A percentile compares a stretch with the other conserved stretches of the same genome.
Conservation (phyloP, 75 land plant genomes). For the Pinus albicaulis region DNA sequence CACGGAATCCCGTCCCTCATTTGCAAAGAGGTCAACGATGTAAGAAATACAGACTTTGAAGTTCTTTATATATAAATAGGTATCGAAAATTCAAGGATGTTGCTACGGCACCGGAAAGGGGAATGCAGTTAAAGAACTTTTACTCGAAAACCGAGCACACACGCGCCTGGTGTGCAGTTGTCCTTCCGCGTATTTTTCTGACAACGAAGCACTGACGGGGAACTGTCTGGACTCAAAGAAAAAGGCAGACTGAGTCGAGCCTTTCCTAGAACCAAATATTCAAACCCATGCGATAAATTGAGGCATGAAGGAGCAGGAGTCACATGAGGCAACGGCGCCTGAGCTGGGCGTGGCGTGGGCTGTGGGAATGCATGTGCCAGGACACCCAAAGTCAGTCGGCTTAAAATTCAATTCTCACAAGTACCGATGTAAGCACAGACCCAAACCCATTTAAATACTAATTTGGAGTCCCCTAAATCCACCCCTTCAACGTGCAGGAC, state of each 20-base stretch:
- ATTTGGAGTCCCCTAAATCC: background rate
- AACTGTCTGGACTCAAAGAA: background rate
- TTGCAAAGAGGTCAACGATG: too few species aligned
- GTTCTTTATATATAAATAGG: too few species aligned
- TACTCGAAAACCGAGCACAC: background rate
- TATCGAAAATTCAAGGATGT: too few species aligned
- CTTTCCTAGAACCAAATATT: background rate
- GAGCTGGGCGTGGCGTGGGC: background rate
- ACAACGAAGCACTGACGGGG: background rate
- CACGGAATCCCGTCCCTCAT: too few species aligned
- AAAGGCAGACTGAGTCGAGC: background rate
- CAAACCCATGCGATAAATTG: background rate
- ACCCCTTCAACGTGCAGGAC: background rate
- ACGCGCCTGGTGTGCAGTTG: background rate
- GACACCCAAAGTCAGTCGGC: background rate
- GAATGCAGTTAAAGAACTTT: background rate
- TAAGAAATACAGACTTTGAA: too few species aligned
- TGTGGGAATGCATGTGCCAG: background rate
- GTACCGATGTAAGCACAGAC: too few species aligned
- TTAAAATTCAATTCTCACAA: too few species aligned
- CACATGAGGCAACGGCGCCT: conserved; percentile 2
- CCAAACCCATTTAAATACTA: too few species aligned
- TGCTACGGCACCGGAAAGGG: background rate
- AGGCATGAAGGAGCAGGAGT: background rate
- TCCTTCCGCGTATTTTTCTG: background rate